Conservation (phyloP, 331 rosid species). For the Saraca asoca region DNA sequence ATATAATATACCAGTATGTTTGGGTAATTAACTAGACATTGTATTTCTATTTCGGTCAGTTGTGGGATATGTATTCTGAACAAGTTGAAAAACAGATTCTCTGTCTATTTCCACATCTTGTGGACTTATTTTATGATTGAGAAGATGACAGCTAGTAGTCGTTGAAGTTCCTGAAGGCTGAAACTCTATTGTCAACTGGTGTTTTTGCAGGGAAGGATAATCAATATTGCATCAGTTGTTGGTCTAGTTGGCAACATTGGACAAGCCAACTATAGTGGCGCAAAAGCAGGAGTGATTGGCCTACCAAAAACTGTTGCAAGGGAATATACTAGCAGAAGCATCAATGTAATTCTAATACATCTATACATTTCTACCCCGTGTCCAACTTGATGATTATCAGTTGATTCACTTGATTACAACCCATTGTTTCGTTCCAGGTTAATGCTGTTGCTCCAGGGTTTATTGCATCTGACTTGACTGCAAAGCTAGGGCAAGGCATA, state of each 20-base stretch:
- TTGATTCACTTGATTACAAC: slow-evolving; percentile 26
- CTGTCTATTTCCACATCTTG: not conserved
- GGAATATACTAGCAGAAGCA: slow-evolving; percentile 87
- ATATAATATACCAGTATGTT: too few species aligned
- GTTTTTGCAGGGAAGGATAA: slow-evolving; percentile 83
- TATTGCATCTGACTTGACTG: slow-evolving; percentile 96
- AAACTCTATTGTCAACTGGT: slow-evolving; percentile 18
- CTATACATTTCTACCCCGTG: slow-evolving; percentile 17
- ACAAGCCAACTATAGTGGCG: slow-evolving; percentile 98
- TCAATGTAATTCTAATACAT: slow-evolving; percentile 54
- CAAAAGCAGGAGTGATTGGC: slow-evolving; percentile 99
- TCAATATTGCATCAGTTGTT: slow-evolving; percentile 93
- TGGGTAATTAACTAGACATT: not conserved
- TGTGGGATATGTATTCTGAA: not conserved
- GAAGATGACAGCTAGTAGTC: slow-evolving; percentile 14
- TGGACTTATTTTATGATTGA: slow-evolving; percentile 19
- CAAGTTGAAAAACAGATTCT: not conserved
- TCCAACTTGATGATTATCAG: not conserved
- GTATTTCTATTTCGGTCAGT: not conserved
- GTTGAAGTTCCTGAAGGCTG: slow-evolving; percentile 14
- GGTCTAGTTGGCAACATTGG: slow-evolving; percentile 91
- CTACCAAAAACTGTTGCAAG: slow-evolving; percentile 85
- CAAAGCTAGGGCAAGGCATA: slow-evolving; percentile 73
- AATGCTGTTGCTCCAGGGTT: slow-evolving; percentile 98
- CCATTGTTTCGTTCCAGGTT: slow-evolving; percentile 57